Evolutionary conservation across 169 alveolate species (phyloP).

Genomic region (Eimeria necatrix): DNA sequence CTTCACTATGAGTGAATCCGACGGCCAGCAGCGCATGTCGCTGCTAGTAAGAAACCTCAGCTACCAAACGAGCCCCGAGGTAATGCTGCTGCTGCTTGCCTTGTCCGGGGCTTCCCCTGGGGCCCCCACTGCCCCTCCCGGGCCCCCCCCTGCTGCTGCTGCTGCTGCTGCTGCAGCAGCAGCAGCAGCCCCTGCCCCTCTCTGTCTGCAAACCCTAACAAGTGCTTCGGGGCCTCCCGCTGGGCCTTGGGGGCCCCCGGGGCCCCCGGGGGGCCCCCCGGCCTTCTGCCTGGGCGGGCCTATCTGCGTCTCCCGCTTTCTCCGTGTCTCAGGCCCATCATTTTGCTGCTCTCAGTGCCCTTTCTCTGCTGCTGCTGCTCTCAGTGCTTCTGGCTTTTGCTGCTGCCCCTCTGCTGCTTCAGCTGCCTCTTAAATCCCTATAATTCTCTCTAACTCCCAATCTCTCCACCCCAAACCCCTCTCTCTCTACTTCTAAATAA

Average conservation of each 20-base stretch:
- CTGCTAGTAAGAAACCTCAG: constrained; percentile 80
- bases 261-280: no score
- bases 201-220: neutral
- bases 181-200: neutral
- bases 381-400: neutral
- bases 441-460: neutral
- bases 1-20: constrained; percentile 65
- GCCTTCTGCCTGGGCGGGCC: no score
- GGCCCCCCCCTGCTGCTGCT: neutral
- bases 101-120: neutral
- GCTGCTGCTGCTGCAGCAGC: neutral
- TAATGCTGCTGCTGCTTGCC: neutral
- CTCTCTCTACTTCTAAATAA: no score
- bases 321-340: neutral
- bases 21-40: constrained; percentile 74
- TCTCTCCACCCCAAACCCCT: no score
- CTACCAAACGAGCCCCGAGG: constrained; percentile 81
- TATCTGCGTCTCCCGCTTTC: no score
- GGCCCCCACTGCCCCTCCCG: neutral
- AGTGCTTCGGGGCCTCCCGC: neutral
- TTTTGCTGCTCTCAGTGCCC: neutral
- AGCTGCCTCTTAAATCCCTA: neutral
- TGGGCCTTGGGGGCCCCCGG: no score
- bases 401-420: neutral
- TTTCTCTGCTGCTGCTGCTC: constrained; percentile 22